Conservation (phyloP, 2,329 filamentous ascomycete genomes). For the Saccharata proteae region DNA sequence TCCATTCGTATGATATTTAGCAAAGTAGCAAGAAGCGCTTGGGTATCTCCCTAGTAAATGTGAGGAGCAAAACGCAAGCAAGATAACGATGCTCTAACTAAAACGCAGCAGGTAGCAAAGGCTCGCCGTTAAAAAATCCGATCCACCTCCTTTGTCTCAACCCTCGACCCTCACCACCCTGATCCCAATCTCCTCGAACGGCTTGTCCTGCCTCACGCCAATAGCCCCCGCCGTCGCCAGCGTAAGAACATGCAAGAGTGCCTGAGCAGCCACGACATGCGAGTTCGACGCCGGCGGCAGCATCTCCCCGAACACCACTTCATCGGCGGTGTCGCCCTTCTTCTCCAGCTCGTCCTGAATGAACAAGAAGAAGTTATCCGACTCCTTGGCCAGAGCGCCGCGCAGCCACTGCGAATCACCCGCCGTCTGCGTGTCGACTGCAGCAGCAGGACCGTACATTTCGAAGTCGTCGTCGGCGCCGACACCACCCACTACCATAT, state of each 20-base stretch:
- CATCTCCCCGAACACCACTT: conserved; percentile 56
- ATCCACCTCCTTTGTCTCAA: too few relatives aligned
- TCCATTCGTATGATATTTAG: too few relatives aligned
- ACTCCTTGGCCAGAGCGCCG: conserved; percentile 45
- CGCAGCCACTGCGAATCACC: conserved; percentile 36
- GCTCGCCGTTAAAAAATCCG: too few relatives aligned
- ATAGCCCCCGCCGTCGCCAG: conserved; percentile 48
- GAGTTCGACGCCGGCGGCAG: conserved; percentile 46
- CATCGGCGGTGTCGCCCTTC: conserved; percentile 20
- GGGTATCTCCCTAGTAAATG: too few relatives aligned
- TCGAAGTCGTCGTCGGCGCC: conserved; percentile 19
- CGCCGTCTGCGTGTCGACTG: conserved; percentile 38
- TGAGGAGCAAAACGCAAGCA: too few relatives aligned
- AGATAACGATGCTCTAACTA: too few relatives aligned
- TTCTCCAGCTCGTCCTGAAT: conserved; percentile 25
- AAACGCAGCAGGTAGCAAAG: too few relatives aligned
- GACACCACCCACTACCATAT: conserved; percentile 17
- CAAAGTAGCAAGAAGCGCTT: too few relatives aligned
- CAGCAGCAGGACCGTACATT: conserved; percentile 26
- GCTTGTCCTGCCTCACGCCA: conserved; percentile 46
- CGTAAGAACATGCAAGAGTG: conserved; percentile 27
- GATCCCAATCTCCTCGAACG: conserved; percentile 27
- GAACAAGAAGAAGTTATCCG: conserved; percentile 51
- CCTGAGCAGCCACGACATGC: conserved; percentile 50
- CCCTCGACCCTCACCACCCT: neutral